Percentiles rank a stretch among this genome's conserved stretches.
These are phyloP conservation scores for Periconia macrospinosa DNA, from an alignment of 2,329 filamentous ascomycete species.

Conservation along the genomic window DNA sequence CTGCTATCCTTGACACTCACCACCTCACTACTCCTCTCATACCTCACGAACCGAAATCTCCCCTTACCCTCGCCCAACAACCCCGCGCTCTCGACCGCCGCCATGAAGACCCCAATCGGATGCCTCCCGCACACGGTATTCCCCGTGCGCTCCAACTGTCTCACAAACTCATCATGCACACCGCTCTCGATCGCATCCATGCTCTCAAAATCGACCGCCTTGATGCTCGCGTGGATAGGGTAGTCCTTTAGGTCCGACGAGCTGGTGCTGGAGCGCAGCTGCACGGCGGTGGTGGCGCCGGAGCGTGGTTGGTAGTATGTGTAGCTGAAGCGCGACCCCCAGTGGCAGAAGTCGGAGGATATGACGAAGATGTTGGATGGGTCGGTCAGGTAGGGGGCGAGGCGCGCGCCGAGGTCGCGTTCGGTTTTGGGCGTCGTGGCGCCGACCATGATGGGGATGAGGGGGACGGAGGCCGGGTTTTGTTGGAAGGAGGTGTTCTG, in stretches of 20 bases:
- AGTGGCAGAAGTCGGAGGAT: conserved; percentile 96
- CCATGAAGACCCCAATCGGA: conserved; percentile 92
- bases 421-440: conserved; percentile 69
- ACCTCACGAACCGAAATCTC: conserved; percentile 77
- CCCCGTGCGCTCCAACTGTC: conserved; percentile 68
- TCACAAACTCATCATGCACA: conserved; percentile 68
- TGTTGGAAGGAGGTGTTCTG: conserved; percentile 27
- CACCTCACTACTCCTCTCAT: conserved; percentile 82
- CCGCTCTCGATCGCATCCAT: conserved; percentile 86
- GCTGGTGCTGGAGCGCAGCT: conserved; percentile 25
- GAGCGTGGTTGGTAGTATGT: conserved; percentile 69
- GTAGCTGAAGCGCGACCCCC: conserved; percentile 84
- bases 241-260: conserved; percentile 49
- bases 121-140: conserved; percentile 96
- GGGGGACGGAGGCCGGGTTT: conserved; percentile 64
- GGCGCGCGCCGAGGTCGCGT: conserved; percentile 65
- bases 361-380: conserved; percentile 80
- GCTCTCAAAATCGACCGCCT: conserved; percentile 73
- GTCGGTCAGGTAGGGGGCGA: conserved; percentile 78
- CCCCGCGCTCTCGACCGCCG: conserved; percentile 68
- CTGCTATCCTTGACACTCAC: conserved; percentile 72
- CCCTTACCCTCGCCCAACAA: conserved; percentile 55
- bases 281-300: conserved; percentile 40
- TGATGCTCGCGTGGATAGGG: conserved; percentile 82
- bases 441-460: conserved; percentile 87